Base-by-base conservation (phyloP, 2,329 filamentous ascomycete species). In the Fusarium oxysporum region DNA sequence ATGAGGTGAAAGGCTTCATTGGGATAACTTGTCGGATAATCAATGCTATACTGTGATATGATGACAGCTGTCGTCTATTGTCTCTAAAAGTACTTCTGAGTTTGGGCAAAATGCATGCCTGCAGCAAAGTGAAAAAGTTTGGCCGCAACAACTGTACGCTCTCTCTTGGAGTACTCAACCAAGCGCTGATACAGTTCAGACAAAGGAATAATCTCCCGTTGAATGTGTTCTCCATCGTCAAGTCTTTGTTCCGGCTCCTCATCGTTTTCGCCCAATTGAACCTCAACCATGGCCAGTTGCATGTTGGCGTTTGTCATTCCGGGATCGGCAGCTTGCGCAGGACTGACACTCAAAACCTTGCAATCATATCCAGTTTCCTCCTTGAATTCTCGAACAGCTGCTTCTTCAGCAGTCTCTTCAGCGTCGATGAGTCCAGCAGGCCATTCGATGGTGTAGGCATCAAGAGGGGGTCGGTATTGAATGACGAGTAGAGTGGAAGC, bases 91-190 rank as follows among this genome's bases (percentile, higher is more conserved):
- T 78, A 78, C 60, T 78, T 78, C 38, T 78, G 76, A 33, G 76
- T 78, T 51, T 78, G 65, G 0, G 76, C 76, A 68, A 78, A 78
- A 54, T 78, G 73, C 76, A 78, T 78, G 14, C 76, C 76, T 33
- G 76, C 76, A 13, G 76, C 76, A 66, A 78, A 78, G 47, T 78
- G 76, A 30, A 78, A 78, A 19, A 78, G 66, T 55, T 78, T 78
- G 38, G 76, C 76, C 13, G 76, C 76, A 6, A 78, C 71, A 21
- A 78, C 59, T 30, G 73, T 76, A 5, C 76, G 65, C 25, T 75
- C 71, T 28, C 71, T 62, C 57, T 78, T 78, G 1, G 76, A 76
- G 44, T 78, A 78, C 58, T 77, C 71, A 2, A 78, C 73, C 13
- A 78, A 48, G 6, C 73, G 73, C 3, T 77, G 71, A 35, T 78